Base-by-base conservation (phyloP, 2,329 filamentous ascomycete species). In the Furcasterigmium furcatum region DNA sequence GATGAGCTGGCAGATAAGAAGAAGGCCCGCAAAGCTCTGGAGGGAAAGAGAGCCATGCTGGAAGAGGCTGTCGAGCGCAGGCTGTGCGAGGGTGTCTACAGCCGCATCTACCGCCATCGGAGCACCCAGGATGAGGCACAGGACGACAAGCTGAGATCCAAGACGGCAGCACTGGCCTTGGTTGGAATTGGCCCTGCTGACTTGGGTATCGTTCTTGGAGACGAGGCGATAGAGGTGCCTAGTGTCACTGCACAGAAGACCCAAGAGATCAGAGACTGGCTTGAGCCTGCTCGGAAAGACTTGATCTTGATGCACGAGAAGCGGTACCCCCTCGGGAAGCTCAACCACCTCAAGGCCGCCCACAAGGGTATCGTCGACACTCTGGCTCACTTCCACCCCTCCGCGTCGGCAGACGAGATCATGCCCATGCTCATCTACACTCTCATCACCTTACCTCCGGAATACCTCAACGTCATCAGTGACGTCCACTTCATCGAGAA, bases 331-430 rank as follows among this genome's bases (percentile, higher is more conserved):
- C 72, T 96, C 2, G 94, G 91, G 16, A 99, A 99, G 68, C 77
- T 97, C 35, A 88, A 91, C 58, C 85, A 91, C 58, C 76, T 99
- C 46, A 95, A 91, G 53, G 83, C 85, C 32, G 88, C 90, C 4
- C 94, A 97, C 65, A 95, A 95, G 70, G 87, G 85, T 52, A 97
- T 99, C 52, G 94, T 99, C 41, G 92, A 97, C 63, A 91, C 91
- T 2, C 65, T 85, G 41, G 76, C 80, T 4, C 75, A 82, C 55
- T 84, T 85, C 48, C 81, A 84, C 50, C 81, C 80, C 16, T 84
- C 91, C 1, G 96, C 94, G 1, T 97, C 94, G 1, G 94, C 94
- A 3, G 94, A 99, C 61, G 94, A 97, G 67, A 95, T 99, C 45
- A 84, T 99, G 63, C 94, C 94, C 1, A 96, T 95, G 65, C 77